phyloP scores from a whole-genome alignment of 2,329 filamentous ascomycete genomes.

The Trichophyton rubrum region DNA sequence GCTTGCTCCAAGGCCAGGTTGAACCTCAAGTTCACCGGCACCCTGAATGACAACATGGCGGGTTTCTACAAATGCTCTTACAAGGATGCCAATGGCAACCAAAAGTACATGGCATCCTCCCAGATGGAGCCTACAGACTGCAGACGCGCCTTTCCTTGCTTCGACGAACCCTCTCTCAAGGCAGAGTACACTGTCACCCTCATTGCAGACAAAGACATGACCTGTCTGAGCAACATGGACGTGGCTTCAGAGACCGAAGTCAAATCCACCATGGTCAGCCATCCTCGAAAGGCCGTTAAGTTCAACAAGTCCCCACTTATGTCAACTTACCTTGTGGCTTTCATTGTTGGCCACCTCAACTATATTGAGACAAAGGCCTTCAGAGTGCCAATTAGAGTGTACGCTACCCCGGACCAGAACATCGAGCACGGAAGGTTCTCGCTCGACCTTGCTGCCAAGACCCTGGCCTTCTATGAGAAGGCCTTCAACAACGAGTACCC shows the following conservation, averaged over 20 bases:
- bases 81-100: slow-evolving; percentile 65
- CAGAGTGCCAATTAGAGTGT: slow-evolving; percentile 85
- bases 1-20: slow-evolving; percentile 68
- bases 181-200: slow-evolving; percentile 84
- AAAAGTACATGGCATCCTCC: slow-evolving; percentile 73
- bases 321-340: slow-evolving; percentile 92
- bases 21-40: slow-evolving; percentile 64
- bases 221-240: slow-evolving; percentile 95
- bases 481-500: slow-evolving; percentile 80
- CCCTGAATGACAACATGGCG: slow-evolving; percentile 87
- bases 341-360: slow-evolving; percentile 87
- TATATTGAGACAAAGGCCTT: slow-evolving; percentile 87
- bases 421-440: slow-evolving; percentile 89
- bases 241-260: slow-evolving; percentile 67
- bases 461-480: slow-evolving; percentile 88
- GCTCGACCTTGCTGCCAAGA: slow-evolving; percentile 75
- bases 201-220: slow-evolving; percentile 78
- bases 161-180: slow-evolving; percentile 91
- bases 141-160: slow-evolving; percentile 84
- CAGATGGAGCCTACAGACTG: slow-evolving; percentile 97
- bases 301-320: slow-evolving; percentile 89
- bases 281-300: slow-evolving; percentile 69
- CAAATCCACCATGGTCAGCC: slow-evolving; percentile 47
- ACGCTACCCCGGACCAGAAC: slow-evolving; percentile 76
- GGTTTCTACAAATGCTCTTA: slow-evolving; percentile 95